Percentiles rank a stretch among this genome's conserved stretches.
Conservation (phyloP, 768 basidiomycete genomes). For the Panaeolus papilionaceus region DNA sequence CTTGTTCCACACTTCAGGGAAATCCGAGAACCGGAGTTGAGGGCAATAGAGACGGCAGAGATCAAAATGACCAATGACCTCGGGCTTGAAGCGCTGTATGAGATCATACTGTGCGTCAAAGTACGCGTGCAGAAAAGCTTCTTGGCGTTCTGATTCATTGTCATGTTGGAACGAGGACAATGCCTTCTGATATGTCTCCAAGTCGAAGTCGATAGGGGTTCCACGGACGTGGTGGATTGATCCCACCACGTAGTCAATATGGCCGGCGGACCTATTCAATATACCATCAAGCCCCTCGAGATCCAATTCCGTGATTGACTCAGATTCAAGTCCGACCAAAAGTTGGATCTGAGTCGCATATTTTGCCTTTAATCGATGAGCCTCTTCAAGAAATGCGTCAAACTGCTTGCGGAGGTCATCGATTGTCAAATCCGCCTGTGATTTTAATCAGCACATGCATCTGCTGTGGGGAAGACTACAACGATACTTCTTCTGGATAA, state of each 20-base stretch:
- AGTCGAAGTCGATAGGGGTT: constrained; percentile 93
- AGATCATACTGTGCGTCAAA: constrained; percentile 87
- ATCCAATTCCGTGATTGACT: constrained; percentile 78
- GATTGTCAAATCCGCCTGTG: constrained; percentile 61
- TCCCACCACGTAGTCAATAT: constrained; percentile 90
- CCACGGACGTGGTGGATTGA: constrained; percentile 90
- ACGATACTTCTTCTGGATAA: constrained; percentile 92
- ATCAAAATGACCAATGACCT: constrained; percentile 93
- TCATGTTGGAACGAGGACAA: constrained; percentile 48
- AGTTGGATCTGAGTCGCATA: constrained; percentile 76
- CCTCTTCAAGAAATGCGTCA: constrained; percentile 75
- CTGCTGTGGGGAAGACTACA: not conserved
- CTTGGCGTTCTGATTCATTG: constrained; percentile 40
- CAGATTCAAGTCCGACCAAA: constrained; percentile 92
- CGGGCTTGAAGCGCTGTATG: constrained; percentile 75
- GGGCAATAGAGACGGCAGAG: constrained; percentile 89
- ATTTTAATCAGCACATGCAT: constrained; percentile 1
- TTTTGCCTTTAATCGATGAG: constrained; percentile 69
- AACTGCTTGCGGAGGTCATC: constrained; percentile 68
- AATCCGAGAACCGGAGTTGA: constrained; percentile 56
- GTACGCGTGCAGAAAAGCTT: constrained; percentile 67
- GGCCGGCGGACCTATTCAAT: constrained; percentile 50
- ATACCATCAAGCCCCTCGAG: constrained; percentile 61
- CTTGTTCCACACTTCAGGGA: constrained; percentile 64
- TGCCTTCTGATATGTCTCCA: constrained; percentile 67